These are phyloP conservation scores for Alternaria arbusti DNA, from an alignment of 2,329 filamentous ascomycete species.

Conservation along the genomic window DNA sequence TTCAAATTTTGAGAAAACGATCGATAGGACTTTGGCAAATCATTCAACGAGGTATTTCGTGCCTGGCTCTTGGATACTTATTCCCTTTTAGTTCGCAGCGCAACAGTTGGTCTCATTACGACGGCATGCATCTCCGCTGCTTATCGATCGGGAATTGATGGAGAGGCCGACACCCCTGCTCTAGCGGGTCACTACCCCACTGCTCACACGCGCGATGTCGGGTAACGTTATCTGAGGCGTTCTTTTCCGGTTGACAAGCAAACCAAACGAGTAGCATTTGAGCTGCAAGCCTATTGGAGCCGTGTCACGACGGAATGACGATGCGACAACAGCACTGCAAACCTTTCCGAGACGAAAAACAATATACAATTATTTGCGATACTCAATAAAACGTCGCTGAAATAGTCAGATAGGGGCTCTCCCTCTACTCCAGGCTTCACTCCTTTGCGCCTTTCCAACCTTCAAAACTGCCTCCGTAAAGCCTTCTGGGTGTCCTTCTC, in stretches of 20 bases:
- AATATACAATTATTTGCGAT: not conserved
- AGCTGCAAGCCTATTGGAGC: not conserved
- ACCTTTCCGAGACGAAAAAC: not conserved
- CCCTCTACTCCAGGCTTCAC: not conserved
- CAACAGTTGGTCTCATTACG: not conserved
- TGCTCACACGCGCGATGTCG: not conserved
- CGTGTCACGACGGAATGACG: not conserved
- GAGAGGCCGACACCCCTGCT: not conserved
- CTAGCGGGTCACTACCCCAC: not conserved
- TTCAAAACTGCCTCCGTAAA: not conserved
- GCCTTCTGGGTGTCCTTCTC: not conserved
- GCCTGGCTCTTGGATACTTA: not conserved
- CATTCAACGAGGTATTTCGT: too few relatives aligned
- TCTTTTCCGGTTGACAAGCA: not conserved
- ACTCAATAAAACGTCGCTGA: not conserved
- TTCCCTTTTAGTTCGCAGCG: not conserved
- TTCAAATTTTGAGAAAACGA: too few relatives aligned
- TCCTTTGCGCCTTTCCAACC: not conserved
- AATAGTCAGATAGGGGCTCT: not conserved
- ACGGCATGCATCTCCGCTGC: not conserved
- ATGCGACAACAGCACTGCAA: not conserved
- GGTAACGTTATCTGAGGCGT: not conserved
- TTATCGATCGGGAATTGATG: conserved; percentile 3
- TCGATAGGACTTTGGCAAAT: too few relatives aligned
- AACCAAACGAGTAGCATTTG: not conserved